Conservation (phyloP, 805 yeast genomes). For the Metschnikowia amazonensis region DNA sequence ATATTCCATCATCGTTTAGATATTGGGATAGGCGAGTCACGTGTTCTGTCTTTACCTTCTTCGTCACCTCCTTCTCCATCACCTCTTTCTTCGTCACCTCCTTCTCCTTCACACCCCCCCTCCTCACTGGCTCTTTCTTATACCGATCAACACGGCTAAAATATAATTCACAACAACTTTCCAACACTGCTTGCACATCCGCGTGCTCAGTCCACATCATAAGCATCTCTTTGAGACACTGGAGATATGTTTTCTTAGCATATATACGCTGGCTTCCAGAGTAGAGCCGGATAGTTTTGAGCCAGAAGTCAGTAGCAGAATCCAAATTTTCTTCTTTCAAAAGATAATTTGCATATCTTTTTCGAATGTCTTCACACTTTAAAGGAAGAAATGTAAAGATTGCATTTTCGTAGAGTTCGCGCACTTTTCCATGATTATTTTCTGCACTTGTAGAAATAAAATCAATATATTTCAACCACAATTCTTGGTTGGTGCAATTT, state of each 20-base stretch:
- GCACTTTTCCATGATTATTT: constrained; percentile 22
- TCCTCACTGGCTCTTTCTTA: constrained; percentile 11
- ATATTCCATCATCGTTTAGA: constrained; percentile 41
- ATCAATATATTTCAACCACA: constrained; percentile 68
- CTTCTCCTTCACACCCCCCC: background rate
- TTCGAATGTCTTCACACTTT: constrained; percentile 23
- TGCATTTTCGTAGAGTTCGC: constrained; percentile 50
- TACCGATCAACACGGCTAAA: constrained; percentile 20
- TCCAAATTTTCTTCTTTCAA: constrained; percentile 18
- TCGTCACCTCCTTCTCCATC: background rate
- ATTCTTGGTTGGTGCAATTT: constrained; percentile 50
- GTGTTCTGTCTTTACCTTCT: background rate
- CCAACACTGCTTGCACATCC: constrained; percentile 20
- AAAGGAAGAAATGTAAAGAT: constrained; percentile 37
- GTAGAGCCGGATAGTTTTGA: constrained; percentile 25
- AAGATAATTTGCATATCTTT: constrained; percentile 25
- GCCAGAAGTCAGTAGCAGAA: constrained; percentile 24
- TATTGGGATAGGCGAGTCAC: constrained; percentile 21
- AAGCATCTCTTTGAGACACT: constrained; percentile 7
- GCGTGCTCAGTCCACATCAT: constrained; percentile 14
- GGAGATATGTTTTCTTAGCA: constrained; percentile 20
- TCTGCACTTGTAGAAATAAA: constrained; percentile 39
- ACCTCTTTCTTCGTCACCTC: no score
- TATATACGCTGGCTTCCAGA: constrained; percentile 19
- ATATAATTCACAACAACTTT: constrained; percentile 7